Percentiles rank a stretch among this genome's conserved stretches.
Conservation (phyloP, 1,284 basidiomycete genomes). For the Somion occarium region DNA sequence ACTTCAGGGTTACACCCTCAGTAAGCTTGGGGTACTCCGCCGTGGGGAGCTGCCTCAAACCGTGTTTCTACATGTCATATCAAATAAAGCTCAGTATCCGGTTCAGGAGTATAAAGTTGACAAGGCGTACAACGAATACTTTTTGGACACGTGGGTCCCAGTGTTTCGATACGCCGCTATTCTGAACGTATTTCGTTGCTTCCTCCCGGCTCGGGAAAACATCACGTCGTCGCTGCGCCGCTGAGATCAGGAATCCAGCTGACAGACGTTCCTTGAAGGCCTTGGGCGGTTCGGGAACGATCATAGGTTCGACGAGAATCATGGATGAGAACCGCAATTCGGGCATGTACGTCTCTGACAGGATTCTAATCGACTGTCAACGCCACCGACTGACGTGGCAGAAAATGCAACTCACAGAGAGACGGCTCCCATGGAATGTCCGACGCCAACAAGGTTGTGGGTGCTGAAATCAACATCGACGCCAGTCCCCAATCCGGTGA, state of each 20-base stretch:
- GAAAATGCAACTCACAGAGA: constrained; percentile 24
- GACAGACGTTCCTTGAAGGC: constrained; percentile 10
- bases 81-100: neutral
- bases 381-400: neutral
- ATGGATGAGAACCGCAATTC: constrained; percentile 32
- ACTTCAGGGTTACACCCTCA: constrained; percentile 48
- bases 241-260: constrained; percentile 21
- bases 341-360: constrained; percentile 36
- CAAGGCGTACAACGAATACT: constrained; percentile 33
- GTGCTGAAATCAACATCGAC: constrained; percentile 29
- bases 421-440: constrained; percentile 37
- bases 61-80: constrained; percentile 34
- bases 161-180: constrained; percentile 33
- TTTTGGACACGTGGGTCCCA: constrained; percentile 49
- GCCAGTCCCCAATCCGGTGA: constrained; percentile 29
- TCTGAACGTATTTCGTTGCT: constrained; percentile 35
- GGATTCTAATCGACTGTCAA: constrained; percentile 25
- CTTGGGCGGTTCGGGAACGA: constrained; percentile 21
- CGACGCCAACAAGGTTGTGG: constrained; percentile 32
- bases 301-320: constrained; percentile 43
- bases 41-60: constrained; percentile 41
- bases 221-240: constrained; percentile 38
- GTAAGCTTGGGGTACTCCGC: constrained; percentile 39
- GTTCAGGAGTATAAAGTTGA: too few species aligned
- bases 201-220: constrained; percentile 47